Percentiles rank a stretch among this genome's conserved stretches.
These are phyloP conservation scores for Coccomyxa sp. DNA, from an alignment of 139 green algal genomes.

Conservation along the genomic window DNA sequence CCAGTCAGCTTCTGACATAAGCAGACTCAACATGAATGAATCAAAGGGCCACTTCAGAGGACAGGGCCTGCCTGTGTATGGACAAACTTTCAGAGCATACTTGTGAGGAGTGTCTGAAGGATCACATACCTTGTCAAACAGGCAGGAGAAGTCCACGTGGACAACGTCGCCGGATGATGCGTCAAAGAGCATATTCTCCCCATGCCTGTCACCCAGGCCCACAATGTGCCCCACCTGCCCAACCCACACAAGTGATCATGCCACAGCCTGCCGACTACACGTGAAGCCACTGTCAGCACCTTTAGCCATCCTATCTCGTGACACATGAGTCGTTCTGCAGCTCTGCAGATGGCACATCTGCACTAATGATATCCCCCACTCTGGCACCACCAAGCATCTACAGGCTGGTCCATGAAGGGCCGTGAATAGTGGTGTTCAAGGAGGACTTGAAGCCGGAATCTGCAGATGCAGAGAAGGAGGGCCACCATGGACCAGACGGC, in stretches of 20 bases:
- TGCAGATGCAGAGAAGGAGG: too few relatives aligned
- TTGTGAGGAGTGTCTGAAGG: too few relatives aligned
- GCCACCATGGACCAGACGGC: slow-evolving; percentile 68
- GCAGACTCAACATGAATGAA: not conserved
- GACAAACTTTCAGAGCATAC: too few relatives aligned
- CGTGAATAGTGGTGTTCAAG: too few relatives aligned
- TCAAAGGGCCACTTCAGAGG: not conserved
- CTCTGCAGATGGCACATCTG: too few relatives aligned
- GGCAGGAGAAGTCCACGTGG: slow-evolving; percentile 95
- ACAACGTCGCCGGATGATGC: slow-evolving; percentile 46
- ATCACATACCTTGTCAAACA: slow-evolving; percentile 89
- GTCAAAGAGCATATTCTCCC: slow-evolving; percentile 96
- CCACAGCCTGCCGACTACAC: not conserved
- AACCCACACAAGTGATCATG: not conserved
- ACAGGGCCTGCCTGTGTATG: too few relatives aligned
- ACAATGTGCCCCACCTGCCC: slow-evolving; percentile 60
- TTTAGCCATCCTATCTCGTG: not conserved
- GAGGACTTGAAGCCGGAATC: too few relatives aligned
- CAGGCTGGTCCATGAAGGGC: not conserved
- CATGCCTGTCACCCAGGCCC: slow-evolving; percentile 86
- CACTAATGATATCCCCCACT: too few relatives aligned
- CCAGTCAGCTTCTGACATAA: not conserved
- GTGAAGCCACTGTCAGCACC: not conserved
- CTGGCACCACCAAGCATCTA: too few relatives aligned
- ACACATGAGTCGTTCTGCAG: not conserved